Conservation (phyloP, 768 basidiomycete genomes). For the Leucocoprinus leucothites region DNA sequence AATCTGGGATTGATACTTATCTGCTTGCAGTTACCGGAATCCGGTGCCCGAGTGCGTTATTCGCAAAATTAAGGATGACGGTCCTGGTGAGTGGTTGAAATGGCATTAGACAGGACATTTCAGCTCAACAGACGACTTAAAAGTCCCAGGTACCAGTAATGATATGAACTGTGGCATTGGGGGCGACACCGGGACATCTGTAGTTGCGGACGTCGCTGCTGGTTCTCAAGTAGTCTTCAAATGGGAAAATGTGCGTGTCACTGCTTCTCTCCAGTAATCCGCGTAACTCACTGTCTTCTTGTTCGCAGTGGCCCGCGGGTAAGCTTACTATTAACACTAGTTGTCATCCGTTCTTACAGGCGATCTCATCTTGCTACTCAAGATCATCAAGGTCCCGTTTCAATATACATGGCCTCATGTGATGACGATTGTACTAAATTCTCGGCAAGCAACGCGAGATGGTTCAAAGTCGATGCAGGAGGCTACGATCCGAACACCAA, state of each 20-base stretch:
- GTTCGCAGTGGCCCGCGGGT: slow-evolving; percentile 36
- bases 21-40: slow-evolving; percentile 22
- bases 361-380: slow-evolving; percentile 8
- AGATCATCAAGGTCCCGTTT: slow-evolving; percentile 50
- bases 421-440: slow-evolving; percentile 40
- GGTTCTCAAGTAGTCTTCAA: slow-evolving; percentile 40
- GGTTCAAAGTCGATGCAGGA: slow-evolving; percentile 48
- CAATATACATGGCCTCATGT: slow-evolving; percentile 52
- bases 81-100: slow-evolving; percentile 23
- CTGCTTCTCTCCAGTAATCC: slow-evolving; percentile 1
- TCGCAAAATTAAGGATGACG: slow-evolving; percentile 32
- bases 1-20: slow-evolving; percentile 4
- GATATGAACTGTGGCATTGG: slow-evolving; percentile 43
- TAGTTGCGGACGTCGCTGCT: slow-evolving; percentile 33
- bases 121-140: slow-evolving; percentile 12
- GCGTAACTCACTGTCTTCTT: slow-evolving; percentile 10
- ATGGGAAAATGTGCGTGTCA: slow-evolving; percentile 38
- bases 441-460: slow-evolving; percentile 33
- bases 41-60: slow-evolving; percentile 26
- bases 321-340: slow-evolving; percentile 2
- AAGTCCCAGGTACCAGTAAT: slow-evolving; percentile 26
- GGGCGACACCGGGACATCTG: slow-evolving; percentile 34
- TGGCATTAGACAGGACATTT: neutral
- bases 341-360: slow-evolving; percentile 7
- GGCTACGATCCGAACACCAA: slow-evolving; percentile 36